These are phyloP conservation scores for Trichoderma atroviride DNA, from an alignment of 2,329 filamentous ascomycete species.

Conservation along the genomic window DNA sequence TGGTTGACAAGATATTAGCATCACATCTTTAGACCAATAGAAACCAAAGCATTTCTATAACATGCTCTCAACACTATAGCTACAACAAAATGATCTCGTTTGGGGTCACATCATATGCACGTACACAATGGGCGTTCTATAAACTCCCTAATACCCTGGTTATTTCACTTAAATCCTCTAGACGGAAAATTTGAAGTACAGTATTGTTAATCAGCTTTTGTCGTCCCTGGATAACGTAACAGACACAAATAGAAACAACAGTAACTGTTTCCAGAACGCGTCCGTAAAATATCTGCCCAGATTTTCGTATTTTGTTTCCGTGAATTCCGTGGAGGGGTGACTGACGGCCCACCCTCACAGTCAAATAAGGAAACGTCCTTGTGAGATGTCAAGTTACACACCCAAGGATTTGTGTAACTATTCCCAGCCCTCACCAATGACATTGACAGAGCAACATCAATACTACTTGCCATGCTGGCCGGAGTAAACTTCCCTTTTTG, in stretches of 20 bases:
- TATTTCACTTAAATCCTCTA: neutral
- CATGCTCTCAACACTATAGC: neutral
- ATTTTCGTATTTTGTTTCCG: neutral
- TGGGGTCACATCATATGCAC: neutral
- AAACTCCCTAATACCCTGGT: neutral
- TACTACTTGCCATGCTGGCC: conserved; percentile 11
- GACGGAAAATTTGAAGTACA: neutral
- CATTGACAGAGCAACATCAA: neutral
- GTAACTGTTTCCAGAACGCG: neutral
- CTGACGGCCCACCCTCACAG: neutral
- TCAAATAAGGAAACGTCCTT: neutral
- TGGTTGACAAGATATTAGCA: neutral
- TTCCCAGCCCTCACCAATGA: conserved; percentile 1
- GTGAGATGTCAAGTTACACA: conserved; percentile 24
- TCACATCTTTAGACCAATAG: neutral
- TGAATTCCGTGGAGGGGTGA: neutral
- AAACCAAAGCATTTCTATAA: conserved; percentile 12
- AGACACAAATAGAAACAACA: neutral
- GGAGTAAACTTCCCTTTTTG: neutral
- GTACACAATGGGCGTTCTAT: neutral
- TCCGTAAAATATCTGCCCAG: neutral
- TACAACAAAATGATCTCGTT: neutral
- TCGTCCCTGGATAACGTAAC: neutral
- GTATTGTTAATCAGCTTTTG: no score
- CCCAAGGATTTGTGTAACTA: conserved; percentile 6